phyloP scores from a whole-genome alignment of 2,329 filamentous ascomycete species.

The Colletotrichum lindemuthianum region DNA sequence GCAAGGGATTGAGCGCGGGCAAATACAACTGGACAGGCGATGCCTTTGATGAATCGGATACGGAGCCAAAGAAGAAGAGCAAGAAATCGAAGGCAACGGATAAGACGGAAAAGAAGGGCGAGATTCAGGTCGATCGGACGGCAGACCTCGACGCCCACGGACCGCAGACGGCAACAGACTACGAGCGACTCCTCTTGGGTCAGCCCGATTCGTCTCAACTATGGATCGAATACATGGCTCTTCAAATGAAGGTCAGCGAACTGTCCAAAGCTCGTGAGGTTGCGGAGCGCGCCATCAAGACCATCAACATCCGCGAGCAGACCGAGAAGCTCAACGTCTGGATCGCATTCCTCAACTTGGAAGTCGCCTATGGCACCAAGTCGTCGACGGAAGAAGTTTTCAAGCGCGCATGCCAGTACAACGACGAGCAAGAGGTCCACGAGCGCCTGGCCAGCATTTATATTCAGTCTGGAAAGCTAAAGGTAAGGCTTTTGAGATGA shows the following conservation, averaged over 20 bases:
- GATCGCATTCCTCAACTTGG: slow-evolving; percentile 93
- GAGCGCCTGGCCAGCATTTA: slow-evolving; percentile 93
- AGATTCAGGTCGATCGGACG: slow-evolving; percentile 87
- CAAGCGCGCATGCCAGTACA: slow-evolving; percentile 92
- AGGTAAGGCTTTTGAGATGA: slow-evolving; percentile 61
- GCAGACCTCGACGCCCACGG: slow-evolving; percentile 91
- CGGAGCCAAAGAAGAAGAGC: slow-evolving; percentile 54
- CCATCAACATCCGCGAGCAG: slow-evolving; percentile 91
- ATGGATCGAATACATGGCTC: slow-evolving; percentile 99
- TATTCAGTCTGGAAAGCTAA: slow-evolving; percentile 87
- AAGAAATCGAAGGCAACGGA: slow-evolving; percentile 38
- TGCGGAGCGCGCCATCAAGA: slow-evolving; percentile 88
- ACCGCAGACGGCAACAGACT: slow-evolving; percentile 90
- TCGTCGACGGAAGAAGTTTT: slow-evolving; percentile 87
- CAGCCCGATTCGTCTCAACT: slow-evolving; percentile 92
- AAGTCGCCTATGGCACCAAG: slow-evolving; percentile 88
- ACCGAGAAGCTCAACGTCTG: slow-evolving; percentile 95
- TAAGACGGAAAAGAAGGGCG: slow-evolving; percentile 71
- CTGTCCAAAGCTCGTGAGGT: slow-evolving; percentile 88
- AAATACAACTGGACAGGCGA: slow-evolving; percentile 91
- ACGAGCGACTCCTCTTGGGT: slow-evolving; percentile 89
- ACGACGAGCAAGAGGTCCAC: slow-evolving; percentile 89
- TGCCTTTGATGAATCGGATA: slow-evolving; percentile 68
- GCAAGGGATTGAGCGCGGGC: slow-evolving; percentile 59
- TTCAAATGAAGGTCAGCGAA: slow-evolving; percentile 93